Evolutionary conservation across 2,329 filamentous ascomycete species (phyloP), one percentile per base, ranked within the genome.

Genomic region (Ceratocystis destructans): DNA sequence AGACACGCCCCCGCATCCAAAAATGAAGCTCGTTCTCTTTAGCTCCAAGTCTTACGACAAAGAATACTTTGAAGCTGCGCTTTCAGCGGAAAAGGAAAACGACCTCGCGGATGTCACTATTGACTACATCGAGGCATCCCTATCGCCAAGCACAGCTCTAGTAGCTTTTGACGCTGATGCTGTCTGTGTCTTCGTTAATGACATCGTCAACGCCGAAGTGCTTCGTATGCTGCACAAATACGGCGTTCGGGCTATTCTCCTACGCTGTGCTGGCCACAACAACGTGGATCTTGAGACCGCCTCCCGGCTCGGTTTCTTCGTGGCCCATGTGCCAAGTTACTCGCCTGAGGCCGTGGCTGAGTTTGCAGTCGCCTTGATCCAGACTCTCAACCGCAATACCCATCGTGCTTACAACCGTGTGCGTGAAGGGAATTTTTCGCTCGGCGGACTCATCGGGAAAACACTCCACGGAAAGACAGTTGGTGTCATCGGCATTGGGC

Each of bases 101-200:
- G 71, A 72, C 31, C 70, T 75, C 28, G 71, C 71, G 45, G 72
- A 75, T 63, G 74, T 82, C 69, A 77, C 82, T 10, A 74, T 87
- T 64, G 72, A 76, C 66, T 86, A 82, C 73, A 83, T 87, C 74
- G 79, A 83, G 59, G 83, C 85, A 67, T 71, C 81, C 2, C 79
- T 88, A 8, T 78, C 76, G 50, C 70, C 76, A 33, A 79, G 84
- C 59, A 88, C 85, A 0, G 82, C 79, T 1, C 70, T 79, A 0
- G 78, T 87, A 5, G 81, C 82, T 1, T 71, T 75, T 1, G 79
- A 77, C 45, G 77, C 79, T 67, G 75, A 80, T 53, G 85, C 84
- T 66, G 78, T 88, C 62, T 88, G 85, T 74, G 82, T 83, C 70
- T 88, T 88, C 70, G 86, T 88, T 72, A 88, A 88, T 73, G 86